phyloP scores from a whole-genome alignment of 2,329 filamentous ascomycete species.

The Penicillium sp. region DNA sequence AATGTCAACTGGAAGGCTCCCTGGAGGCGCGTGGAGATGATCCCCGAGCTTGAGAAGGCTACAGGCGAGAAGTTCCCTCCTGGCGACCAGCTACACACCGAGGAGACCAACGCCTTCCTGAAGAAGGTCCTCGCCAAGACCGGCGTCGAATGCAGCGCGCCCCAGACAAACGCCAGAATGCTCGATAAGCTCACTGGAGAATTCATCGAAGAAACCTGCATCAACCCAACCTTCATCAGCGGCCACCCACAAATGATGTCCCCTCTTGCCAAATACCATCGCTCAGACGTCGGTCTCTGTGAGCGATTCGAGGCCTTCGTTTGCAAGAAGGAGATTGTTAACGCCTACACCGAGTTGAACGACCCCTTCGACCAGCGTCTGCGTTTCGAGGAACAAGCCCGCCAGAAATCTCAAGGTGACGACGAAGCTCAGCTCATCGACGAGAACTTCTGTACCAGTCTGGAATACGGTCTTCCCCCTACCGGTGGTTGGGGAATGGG shows the following conservation, averaged over 20 bases:
- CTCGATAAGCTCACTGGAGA: slow-evolving; percentile 92
- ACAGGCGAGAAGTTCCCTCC: slow-evolving; percentile 92
- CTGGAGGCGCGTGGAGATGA: slow-evolving; percentile 95
- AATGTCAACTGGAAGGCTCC: slow-evolving; percentile 94
- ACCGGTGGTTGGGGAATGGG: slow-evolving; percentile 97
- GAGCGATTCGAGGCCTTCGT: slow-evolving; percentile 98
- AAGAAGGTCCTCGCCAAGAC: slow-evolving; percentile 79
- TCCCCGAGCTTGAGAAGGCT: slow-evolving; percentile 82
- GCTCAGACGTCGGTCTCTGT: slow-evolving; percentile 74
- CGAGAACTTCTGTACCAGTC: slow-evolving; percentile 85
- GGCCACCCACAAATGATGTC: slow-evolving; percentile 89
- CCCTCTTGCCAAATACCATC: slow-evolving; percentile 92
- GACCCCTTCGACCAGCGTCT: slow-evolving; percentile 92
- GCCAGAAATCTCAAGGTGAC: slow-evolving; percentile 93
- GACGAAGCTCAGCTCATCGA: slow-evolving; percentile 95
- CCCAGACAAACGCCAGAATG: slow-evolving; percentile 91
- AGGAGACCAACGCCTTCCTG: slow-evolving; percentile 85
- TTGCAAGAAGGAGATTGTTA: slow-evolving; percentile 94
- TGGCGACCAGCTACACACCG: slow-evolving; percentile 81
- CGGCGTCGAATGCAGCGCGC: slow-evolving; percentile 83
- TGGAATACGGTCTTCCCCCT: slow-evolving; percentile 88
- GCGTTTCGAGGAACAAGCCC: slow-evolving; percentile 89
- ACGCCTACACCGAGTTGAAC: slow-evolving; percentile 97
- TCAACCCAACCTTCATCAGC: slow-evolving; percentile 89
- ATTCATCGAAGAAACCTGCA: slow-evolving; percentile 88